Evolutionary conservation across 176 grass and related monocot genomes (phyloP).

Genomic region (Thalia dealbata): DNA sequence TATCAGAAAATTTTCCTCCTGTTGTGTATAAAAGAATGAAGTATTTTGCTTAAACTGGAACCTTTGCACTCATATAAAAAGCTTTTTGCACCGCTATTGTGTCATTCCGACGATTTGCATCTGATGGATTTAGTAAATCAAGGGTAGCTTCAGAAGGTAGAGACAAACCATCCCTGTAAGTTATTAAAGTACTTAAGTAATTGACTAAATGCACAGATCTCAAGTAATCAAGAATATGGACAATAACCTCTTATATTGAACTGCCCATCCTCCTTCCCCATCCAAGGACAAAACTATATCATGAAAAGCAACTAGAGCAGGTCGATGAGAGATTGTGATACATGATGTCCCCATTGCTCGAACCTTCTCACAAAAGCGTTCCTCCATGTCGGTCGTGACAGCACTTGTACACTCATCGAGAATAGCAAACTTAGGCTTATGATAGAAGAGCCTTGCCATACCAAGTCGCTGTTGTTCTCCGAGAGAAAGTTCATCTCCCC

Average conservation of each 20-base stretch:
- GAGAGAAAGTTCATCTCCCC: conserved; percentile 94
- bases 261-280: conserved; percentile 84
- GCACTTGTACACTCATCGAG: conserved; percentile 99
- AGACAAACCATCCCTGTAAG: conserved; percentile 55
- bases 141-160: conserved; percentile 41
- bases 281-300: conserved; percentile 97
- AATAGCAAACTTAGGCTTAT: conserved; percentile 96
- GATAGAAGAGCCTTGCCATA: conserved; percentile 97
- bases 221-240: conserved; percentile 13
- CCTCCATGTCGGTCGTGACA: conserved; percentile 95
- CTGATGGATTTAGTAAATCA: conserved; percentile 37
- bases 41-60: conserved; percentile 34
- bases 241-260: conserved; percentile 74
- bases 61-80: conserved; percentile 68
- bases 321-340: conserved; percentile 97
- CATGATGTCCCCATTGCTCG: conserved; percentile 96
- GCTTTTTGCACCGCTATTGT: conserved; percentile 83
- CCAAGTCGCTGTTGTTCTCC: conserved; percentile 99
- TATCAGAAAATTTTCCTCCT: background rate
- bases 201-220: conserved; percentile 17
- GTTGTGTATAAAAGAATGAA: conserved; percentile 1
- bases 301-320: conserved; percentile 97
- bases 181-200: conserved; percentile 18
- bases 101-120: conserved; percentile 70
- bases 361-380: conserved; percentile 93